Conservation (phyloP, 306 rosid species). For the Prunus padus region DNA sequence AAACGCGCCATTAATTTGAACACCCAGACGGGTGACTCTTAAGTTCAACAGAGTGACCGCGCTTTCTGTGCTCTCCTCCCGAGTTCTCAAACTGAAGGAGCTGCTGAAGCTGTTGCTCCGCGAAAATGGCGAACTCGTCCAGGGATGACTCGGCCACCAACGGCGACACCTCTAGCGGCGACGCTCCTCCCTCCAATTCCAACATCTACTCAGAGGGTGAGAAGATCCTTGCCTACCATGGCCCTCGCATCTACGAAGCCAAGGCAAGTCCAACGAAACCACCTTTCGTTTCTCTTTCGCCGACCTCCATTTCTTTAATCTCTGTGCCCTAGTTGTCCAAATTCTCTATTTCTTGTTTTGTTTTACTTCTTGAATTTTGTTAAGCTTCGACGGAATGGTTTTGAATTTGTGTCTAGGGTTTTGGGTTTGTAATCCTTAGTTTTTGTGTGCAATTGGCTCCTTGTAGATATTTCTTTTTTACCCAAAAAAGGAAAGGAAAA, state of each 20-base stretch:
- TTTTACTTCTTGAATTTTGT: constrained; percentile 7
- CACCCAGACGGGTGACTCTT: not conserved
- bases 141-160: constrained; percentile 64
- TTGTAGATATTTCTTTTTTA: not conserved
- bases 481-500: not conserved
- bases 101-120: not conserved
- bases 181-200: constrained; percentile 49
- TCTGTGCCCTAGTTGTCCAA: not conserved
- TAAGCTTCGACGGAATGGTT: not conserved
- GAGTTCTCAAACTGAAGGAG: not conserved
- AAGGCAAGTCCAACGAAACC: constrained; percentile 39
- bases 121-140: constrained; percentile 67
- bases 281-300: not conserved
- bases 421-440: constrained; percentile 7
- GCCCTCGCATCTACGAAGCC: constrained; percentile 95
- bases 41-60: not conserved
- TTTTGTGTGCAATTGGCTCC: not conserved
- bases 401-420: constrained; percentile 36
- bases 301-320: not conserved
- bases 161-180: constrained; percentile 72
- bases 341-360: constrained; percentile 1
- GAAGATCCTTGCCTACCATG: constrained; percentile 86
- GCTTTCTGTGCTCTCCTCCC: not conserved
- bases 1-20: no score
- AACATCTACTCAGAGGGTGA: constrained; percentile 65